Conservation (phyloP, 2,329 filamentous ascomycete genomes). For the Cladophialophora immunda region DNA sequence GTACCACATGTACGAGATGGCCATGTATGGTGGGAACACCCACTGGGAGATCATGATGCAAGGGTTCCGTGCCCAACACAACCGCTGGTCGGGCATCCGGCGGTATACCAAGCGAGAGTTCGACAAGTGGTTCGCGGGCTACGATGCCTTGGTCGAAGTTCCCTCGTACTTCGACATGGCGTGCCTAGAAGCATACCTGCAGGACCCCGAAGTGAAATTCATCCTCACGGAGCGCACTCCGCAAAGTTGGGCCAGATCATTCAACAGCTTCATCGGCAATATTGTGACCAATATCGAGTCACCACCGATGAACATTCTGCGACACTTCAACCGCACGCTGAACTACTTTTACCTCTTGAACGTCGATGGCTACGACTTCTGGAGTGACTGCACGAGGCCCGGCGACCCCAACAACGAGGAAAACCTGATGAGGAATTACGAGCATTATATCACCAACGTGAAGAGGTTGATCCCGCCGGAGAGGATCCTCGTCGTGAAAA, state of each 20-base stretch:
- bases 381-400: conserved; percentile 1
- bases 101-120: conserved; percentile 18
- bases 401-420: conserved; percentile 8
- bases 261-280: conserved; percentile 7
- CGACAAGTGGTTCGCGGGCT: conserved; percentile 20
- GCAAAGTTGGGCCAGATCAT: conserved; percentile 7
- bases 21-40: conserved; percentile 1
- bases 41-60: conserved; percentile 16
- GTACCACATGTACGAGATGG: conserved; percentile 17
- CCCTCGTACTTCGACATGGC: conserved; percentile 15
- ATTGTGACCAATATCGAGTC: neutral
- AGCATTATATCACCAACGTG: conserved; percentile 10
- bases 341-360: conserved; percentile 10
- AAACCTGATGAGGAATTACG: conserved; percentile 17
- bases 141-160: conserved; percentile 14
- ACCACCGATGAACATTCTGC: conserved; percentile 10
- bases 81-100: neutral
- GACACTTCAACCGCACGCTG: conserved; percentile 14
- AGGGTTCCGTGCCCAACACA: neutral
- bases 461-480: conserved; percentile 13
- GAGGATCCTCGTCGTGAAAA: conserved; percentile 8
- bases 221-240: conserved; percentile 14
- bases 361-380: conserved; percentile 5
- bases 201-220: conserved; percentile 19
- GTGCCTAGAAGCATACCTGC: conserved; percentile 11